Percentiles rank a stretch among this genome's conserved stretches.
Conservation (phyloP, 163 green algal genomes). For the Coccomyxa subellipsoidea region DNA sequence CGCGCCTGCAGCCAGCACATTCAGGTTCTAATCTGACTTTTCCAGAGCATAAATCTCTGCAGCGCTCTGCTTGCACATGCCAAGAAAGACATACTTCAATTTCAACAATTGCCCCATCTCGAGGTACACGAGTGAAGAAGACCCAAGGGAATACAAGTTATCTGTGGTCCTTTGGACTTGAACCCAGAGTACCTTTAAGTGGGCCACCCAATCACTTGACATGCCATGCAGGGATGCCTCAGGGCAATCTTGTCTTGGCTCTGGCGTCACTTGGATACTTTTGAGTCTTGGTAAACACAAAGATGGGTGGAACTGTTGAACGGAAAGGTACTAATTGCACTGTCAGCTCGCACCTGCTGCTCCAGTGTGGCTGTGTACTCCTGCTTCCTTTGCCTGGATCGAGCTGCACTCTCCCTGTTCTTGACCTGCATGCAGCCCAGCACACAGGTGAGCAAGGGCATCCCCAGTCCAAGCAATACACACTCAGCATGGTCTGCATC, state of each 20-base stretch:
- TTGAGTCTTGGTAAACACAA: no score
- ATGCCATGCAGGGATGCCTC: neutral
- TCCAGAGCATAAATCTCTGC: no score
- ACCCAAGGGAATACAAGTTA: no score
- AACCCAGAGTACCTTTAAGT: no score
- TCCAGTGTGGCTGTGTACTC: conserved; percentile 57
- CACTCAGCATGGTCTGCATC: neutral
- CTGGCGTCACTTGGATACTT: no score
- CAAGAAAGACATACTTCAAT: neutral
- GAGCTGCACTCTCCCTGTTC: conserved; percentile 61
- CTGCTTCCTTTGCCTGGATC: conserved; percentile 49
- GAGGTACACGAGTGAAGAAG: no score
- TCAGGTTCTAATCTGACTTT: no score
- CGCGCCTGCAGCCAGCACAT: neutral
- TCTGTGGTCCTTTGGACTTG: no score
- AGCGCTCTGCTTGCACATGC: neutral
- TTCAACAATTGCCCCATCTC: neutral
- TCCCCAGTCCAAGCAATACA: neutral
- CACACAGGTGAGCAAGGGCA: neutral
- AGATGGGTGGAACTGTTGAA: neutral
- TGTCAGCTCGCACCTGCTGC: conserved; percentile 26
- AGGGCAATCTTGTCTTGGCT: neutral
- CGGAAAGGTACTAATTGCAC: neutral
- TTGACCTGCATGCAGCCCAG: conserved; percentile 45
- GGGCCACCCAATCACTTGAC: neutral